Evolutionary conservation across 768 basidiomycete species (phyloP).

Genomic region (Amanita rimosa): DNA sequence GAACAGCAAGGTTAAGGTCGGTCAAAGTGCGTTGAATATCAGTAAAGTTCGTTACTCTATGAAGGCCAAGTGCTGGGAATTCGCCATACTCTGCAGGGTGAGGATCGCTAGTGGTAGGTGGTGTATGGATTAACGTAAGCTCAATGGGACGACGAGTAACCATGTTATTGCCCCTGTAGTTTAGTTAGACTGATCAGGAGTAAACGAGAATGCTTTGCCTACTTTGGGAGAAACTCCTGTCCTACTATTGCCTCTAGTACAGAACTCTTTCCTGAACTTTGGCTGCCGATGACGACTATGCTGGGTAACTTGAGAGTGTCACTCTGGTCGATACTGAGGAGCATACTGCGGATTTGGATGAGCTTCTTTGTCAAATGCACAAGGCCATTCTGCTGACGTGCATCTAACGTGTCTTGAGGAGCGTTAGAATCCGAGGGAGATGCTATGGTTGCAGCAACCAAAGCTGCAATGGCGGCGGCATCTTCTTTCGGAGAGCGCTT

Average conservation of each 20-base stretch:
- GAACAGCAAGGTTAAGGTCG: constrained; percentile 91
- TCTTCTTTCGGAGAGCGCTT: constrained; percentile 45
- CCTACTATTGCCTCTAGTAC: constrained; percentile 97
- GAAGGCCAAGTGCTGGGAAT: constrained; percentile 83
- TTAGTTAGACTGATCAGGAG: background rate
- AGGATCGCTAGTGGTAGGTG: constrained; percentile 40
- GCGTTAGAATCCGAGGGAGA: constrained; percentile 56
- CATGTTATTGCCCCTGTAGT: constrained; percentile 93
- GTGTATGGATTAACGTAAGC: constrained; percentile 91
- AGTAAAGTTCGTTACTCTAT: constrained; percentile 85
- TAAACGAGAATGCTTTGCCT: constrained; percentile 19
- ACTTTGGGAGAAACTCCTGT: constrained; percentile 98
- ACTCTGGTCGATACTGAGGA: constrained; percentile 94
- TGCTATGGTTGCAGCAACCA: constrained; percentile 69
- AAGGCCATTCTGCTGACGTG: constrained; percentile 60
- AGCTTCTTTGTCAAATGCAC: constrained; percentile 92
- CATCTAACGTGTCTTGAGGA: constrained; percentile 26
- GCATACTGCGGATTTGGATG: constrained; percentile 90
- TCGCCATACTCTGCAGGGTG: constrained; percentile 75
- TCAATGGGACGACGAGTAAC: constrained; percentile 98
- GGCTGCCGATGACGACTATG: constrained; percentile 97
- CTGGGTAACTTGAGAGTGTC: constrained; percentile 91
- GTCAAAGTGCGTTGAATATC: constrained; percentile 87
- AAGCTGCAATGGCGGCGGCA: constrained; percentile 57
- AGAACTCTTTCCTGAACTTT: constrained; percentile 97